Percentiles rank a stretch among this genome's conserved stretches.
Conservation (phyloP, 768 basidiomycete species). For the Tephrocybe rancida region DNA sequence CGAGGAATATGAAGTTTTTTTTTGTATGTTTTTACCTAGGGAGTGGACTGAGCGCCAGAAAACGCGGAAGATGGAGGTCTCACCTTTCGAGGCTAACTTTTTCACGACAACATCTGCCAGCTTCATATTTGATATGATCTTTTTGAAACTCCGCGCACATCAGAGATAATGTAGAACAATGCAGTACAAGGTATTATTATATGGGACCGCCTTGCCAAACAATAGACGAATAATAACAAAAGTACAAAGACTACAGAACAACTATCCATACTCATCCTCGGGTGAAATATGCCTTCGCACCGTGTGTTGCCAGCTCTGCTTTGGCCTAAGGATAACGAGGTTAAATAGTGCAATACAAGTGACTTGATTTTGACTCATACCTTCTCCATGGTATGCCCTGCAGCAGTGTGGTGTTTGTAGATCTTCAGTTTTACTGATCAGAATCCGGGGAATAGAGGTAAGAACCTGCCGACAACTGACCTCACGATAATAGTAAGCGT, state of each 20-base stretch:
- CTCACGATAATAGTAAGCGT: slow-evolving; percentile 78
- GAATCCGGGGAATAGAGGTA: slow-evolving; percentile 14
- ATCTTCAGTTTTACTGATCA: slow-evolving; percentile 47
- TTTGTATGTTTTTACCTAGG: slow-evolving; percentile 73
- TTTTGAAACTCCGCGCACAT: slow-evolving; percentile 44
- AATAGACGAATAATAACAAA: slow-evolving; percentile 11
- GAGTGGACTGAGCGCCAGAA: slow-evolving; percentile 16
- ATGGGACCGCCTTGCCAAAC: slow-evolving; percentile 5
- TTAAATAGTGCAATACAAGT: neutral
- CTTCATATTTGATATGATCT: slow-evolving; percentile 32
- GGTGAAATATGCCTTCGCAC: slow-evolving; percentile 87
- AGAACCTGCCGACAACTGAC: slow-evolving; percentile 39
- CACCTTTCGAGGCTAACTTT: slow-evolving; percentile 73
- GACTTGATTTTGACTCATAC: slow-evolving; percentile 35
- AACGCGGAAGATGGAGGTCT: slow-evolving; percentile 28
- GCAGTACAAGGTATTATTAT: slow-evolving; percentile 8
- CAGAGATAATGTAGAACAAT: neutral
- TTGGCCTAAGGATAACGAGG: slow-evolving; percentile 68
- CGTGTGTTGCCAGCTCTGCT: slow-evolving; percentile 78
- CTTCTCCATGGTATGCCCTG: slow-evolving; percentile 89
- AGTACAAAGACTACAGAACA: slow-evolving; percentile 9
- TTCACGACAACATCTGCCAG: slow-evolving; percentile 41
- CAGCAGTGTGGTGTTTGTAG: slow-evolving; percentile 76
- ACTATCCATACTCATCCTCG: slow-evolving; percentile 54
- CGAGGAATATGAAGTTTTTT: slow-evolving; percentile 61